Conservation (phyloP, 208 protist species). For the Acanthamoeba sp. region DNA sequence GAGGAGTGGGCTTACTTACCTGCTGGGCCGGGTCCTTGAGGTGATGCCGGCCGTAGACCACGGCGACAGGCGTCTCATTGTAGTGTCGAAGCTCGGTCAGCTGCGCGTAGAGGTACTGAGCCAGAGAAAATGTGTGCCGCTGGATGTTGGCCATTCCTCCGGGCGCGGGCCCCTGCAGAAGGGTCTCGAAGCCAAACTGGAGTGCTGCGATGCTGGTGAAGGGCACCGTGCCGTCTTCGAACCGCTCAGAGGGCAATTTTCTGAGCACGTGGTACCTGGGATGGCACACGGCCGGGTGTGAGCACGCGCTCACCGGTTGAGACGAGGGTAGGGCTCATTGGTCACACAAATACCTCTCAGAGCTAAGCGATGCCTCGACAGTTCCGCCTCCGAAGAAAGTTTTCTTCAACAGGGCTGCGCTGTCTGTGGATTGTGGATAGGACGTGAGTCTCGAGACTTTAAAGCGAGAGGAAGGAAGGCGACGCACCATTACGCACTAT, state of each 20-base stretch:
- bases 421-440: neutral
- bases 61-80: slow-evolving; percentile 71
- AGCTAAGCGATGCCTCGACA: slow-evolving; percentile 79
- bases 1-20: neutral
- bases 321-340: too few relatives aligned
- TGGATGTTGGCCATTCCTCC: slow-evolving; percentile 80
- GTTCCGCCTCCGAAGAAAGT: slow-evolving; percentile 90
- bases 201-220: slow-evolving; percentile 85
- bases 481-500: slow-evolving; percentile 82
- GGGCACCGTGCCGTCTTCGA: slow-evolving; percentile 88
- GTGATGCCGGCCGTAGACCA: slow-evolving; percentile 77
- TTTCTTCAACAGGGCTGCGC: slow-evolving; percentile 80
- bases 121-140: slow-evolving; percentile 78
- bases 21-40: neutral
- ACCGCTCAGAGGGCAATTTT: neutral
- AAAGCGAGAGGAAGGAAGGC: neutral
- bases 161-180: slow-evolving; percentile 62
- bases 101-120: slow-evolving; percentile 71
- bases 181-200: slow-evolving; percentile 80
- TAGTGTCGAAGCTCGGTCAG: slow-evolving; percentile 76
- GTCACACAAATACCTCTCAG: slow-evolving; percentile 66
- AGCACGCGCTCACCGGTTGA: neutral
- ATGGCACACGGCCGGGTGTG: neutral
- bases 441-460: neutral
- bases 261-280: slow-evolving; percentile 46